Base-by-base conservation (phyloP, 352 stramenopile genomes). In the Saprolegnia diclina region DNA sequence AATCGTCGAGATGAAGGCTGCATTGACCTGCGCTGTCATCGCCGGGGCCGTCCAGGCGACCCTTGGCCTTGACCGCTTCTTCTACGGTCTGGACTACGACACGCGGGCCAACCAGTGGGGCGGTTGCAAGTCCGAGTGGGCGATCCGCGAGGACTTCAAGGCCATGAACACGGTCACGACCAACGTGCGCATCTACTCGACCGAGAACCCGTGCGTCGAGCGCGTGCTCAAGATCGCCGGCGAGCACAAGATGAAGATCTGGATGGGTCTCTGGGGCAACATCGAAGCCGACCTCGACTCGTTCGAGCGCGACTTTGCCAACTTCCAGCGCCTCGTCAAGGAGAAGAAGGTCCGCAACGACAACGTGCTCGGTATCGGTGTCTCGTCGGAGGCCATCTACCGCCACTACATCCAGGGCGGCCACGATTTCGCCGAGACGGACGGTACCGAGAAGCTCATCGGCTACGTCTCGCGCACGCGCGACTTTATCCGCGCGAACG, bases 331-430 rank as follows among this genome's bases (percentile, higher is more conserved):
- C 7, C 46, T 69, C n/a, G 63, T 90, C 21, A 74, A 83, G 46
- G 74, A 79, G 22, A 54, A 9, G 13, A 75, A 76, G 0, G 65
- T 88, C 1, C 67, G 86, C 10, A 78, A 87, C 55, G 50, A 73
- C 71, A 85, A 87, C 56, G 78, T 92, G 37, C 65, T 81, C 13
- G 79, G 72, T 9, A 46, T 92, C n/a, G 66, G 83, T 63, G 79
- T 92, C 0, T 82, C 82, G 26, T 88, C 76, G 32, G 80, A 90
- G 29, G 77, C 82, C 22, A 79, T 92, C 46, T 90, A 89, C 76
- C 84, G 81, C 52, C 65, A 86, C 45, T 74, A 89, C 38, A 76
- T 84, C 64, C 74, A 63, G 18, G 79, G 52, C n/a, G 29, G 55
- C 11, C 37, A 57, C 29, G 62, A 67, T 22, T 38, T 54, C 5